Conservation (phyloP, 2,329 filamentous ascomycete genomes). For the Epichloe elymi region DNA sequence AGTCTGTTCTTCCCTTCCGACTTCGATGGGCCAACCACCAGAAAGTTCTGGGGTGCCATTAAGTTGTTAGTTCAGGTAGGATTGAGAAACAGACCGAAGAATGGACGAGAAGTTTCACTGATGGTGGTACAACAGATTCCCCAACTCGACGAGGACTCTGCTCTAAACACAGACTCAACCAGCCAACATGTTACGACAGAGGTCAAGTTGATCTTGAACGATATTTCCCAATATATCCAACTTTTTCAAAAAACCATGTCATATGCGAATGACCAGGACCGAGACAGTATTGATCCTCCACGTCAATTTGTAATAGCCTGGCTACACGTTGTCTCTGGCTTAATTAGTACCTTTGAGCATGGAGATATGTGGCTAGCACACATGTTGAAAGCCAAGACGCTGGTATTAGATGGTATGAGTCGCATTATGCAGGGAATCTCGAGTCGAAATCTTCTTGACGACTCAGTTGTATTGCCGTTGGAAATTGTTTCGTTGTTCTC, state of each 20-base stretch:
- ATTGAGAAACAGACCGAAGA: neutral
- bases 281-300: constrained; percentile 20
- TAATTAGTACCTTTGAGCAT: constrained; percentile 17
- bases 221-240: constrained; percentile 14
- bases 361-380: constrained; percentile 16
- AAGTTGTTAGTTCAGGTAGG: constrained; percentile 17
- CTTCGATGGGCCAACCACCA: constrained; percentile 23
- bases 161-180: neutral
- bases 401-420: constrained; percentile 23
- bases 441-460: constrained; percentile 19
- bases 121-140: constrained; percentile 5
- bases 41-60: constrained; percentile 32
- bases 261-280: constrained; percentile 15
- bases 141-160: constrained; percentile 2
- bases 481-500: constrained; percentile 29
- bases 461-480: constrained; percentile 26
- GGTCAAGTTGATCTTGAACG: constrained; percentile 8
- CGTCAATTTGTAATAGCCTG: constrained; percentile 26
- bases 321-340: constrained; percentile 26
- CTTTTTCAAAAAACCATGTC: constrained; percentile 17
- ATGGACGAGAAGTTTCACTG: neutral
- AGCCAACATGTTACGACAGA: constrained; percentile 5
- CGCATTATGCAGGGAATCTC: constrained; percentile 23
- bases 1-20: constrained; percentile 27
- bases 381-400: constrained; percentile 15